Conservation (phyloP, 495 filamentous ascomycete species). For the Lasiosphaeria miniovina region DNA sequence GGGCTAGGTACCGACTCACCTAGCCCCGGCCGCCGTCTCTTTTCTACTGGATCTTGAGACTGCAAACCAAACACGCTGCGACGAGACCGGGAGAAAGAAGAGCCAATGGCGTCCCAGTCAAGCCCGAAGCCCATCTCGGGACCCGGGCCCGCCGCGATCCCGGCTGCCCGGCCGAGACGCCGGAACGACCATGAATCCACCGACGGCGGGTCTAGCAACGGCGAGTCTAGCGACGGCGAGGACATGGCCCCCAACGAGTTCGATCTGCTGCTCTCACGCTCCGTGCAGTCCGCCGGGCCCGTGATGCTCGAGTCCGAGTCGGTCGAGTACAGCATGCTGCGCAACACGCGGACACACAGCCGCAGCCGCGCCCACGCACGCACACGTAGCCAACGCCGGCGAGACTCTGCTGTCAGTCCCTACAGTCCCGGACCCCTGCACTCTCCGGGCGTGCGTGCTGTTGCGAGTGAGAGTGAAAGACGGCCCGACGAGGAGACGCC, state of each 20-base stretch:
- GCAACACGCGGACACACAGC: constrained; percentile 18
- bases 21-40: no score
- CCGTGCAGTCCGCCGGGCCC: constrained; percentile 31
- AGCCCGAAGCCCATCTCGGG: no score
- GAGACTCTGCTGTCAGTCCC: neutral
- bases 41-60: no score
- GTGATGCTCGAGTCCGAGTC: constrained; percentile 38
- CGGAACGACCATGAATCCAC: neutral
- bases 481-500: neutral
- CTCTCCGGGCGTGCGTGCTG: neutral
- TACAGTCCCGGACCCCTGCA: neutral
- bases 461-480: neutral
- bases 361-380: constrained; percentile 7
- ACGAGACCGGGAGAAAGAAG: no score
- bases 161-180: neutral
- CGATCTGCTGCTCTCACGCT: constrained; percentile 39
- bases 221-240: constrained; percentile 13
- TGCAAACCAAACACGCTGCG: no score
- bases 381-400: constrained; percentile 8
- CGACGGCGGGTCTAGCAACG: neutral
- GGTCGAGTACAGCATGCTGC: constrained; percentile 38
- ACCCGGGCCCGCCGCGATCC: no score
- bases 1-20: no score
- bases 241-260: constrained; percentile 41
- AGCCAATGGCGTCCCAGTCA: no score